Percentiles rank a stretch among this genome's conserved stretches.
Conservation (phyloP, 2,329 filamentous ascomycete species). For the Rutstroemia sp. region DNA sequence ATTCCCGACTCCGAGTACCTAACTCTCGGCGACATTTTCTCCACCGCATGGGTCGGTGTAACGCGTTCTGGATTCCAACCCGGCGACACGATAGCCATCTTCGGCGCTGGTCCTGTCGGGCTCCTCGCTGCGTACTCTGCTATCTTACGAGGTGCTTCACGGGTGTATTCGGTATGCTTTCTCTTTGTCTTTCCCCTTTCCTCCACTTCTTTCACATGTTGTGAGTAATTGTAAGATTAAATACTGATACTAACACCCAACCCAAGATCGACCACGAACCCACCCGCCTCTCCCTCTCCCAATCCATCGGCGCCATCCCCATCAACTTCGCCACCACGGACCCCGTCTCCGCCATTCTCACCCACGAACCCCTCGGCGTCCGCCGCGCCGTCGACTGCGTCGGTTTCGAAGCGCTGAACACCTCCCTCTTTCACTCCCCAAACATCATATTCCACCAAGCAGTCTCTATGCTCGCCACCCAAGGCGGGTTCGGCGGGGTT, state of each 20-base stretch:
- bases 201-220: too few species aligned
- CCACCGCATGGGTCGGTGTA: conserved; percentile 49
- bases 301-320: conserved; percentile 53
- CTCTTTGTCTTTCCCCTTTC: too few species aligned
- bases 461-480: conserved; percentile 23
- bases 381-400: conserved; percentile 59
- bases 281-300: conserved; percentile 49
- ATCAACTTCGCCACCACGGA: conserved; percentile 55
- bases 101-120: conserved; percentile 57
- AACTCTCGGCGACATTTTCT: conserved; percentile 42
- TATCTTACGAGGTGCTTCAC: conserved; percentile 47
- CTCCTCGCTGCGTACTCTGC: conserved; percentile 60
- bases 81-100: conserved; percentile 56
- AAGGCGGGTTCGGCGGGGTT: conserved; percentile 25
- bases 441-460: conserved; percentile 38
- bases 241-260: too few species aligned
- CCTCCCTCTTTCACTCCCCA: conserved; percentile 48
- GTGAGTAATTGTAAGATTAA: too few species aligned
- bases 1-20: conserved; percentile 51
- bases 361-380: conserved; percentile 51
- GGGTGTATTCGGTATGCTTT: too few species aligned
- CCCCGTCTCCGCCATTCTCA: conserved; percentile 52
- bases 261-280: conserved; percentile 40
- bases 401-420: conserved; percentile 53
- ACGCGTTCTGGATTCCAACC: conserved; percentile 50